Evolutionary conservation across 768 basidiomycete species (phyloP), one percentile per base, ranked within the genome.

Genomic region (Candolleomyces eurysporus): DNA sequence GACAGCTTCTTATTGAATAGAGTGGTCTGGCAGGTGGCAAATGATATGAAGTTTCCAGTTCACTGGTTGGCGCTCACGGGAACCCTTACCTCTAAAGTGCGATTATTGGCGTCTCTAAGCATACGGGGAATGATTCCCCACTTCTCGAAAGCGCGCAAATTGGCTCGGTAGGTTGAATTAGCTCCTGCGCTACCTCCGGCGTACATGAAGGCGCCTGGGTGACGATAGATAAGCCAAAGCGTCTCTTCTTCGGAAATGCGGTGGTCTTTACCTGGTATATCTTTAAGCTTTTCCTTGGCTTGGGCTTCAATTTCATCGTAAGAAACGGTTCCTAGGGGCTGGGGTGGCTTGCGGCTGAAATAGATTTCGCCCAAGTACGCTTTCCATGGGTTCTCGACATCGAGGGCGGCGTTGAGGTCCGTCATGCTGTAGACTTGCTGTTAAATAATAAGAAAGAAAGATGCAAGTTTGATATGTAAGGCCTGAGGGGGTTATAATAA

Each of bases 81-180:
- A 8, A 19, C 10, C 63, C 77, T 55, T 66, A 88, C 91, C 65
- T 88, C 82, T 32, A 94, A 69, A 51, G 71, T 83, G 21, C 90
- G 82, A 19, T 73, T 69, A 4, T 84, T 84, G 0, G 82, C 82
- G 63, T 86, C 77, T 19, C 84, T 79, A 36, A 93, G 81, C 90
- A 92, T 91, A 6, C 88, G 83, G 2, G 92, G 92, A n/a, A 94
- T 77, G 69, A 96, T 89, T 40, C 82, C 83, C 79, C 82, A 93
- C 58, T 79, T 84, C 22, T 84, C 77, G 58, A 94, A 80, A 2
- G 85, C 87, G 45, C 75, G 79, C 39, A 78, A 78, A 67, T 96
- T 95, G 54, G 83, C 84, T 10, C 70, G 76, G 69, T 89, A 83
- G 1, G 94, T 95, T 30, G 81, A 76, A 59, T 79, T 78, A 3